A percentile compares a stretch with the other conserved stretches of the same genome.
Evolutionary conservation across 768 basidiomycete species (phyloP).

Genomic region (Coprinopsis strossmayeri): DNA sequence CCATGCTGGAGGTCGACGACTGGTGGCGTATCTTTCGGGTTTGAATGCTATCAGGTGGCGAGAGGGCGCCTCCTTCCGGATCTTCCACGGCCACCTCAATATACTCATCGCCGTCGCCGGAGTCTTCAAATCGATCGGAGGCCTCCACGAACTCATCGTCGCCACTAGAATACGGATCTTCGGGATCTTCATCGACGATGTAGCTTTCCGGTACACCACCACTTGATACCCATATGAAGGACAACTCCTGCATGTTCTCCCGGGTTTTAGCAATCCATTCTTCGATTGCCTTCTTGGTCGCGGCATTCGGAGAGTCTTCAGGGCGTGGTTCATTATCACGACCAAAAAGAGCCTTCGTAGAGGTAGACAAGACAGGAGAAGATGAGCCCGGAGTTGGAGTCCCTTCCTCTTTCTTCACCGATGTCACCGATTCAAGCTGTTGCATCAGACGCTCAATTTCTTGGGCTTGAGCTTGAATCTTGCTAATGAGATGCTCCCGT

Average conservation of each 20-base stretch:
- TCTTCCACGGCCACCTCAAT: constrained; percentile 39
- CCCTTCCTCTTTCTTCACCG: constrained; percentile 8
- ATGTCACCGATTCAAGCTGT: constrained; percentile 42
- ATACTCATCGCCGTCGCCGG: constrained; percentile 24
- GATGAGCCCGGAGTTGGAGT: constrained; percentile 21
- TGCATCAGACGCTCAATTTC: constrained; percentile 69
- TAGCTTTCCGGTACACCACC: constrained; percentile 46
- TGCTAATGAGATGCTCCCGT: constrained; percentile 70
- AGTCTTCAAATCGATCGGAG: constrained; percentile 23
- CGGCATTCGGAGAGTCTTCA: constrained; percentile 8
- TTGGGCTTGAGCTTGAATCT: constrained; percentile 69
- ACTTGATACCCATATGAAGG: constrained; percentile 57
- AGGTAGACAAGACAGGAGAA: constrained; percentile 33
- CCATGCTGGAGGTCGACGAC: constrained; percentile 33
- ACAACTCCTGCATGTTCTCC: constrained; percentile 60
- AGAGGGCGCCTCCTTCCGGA: constrained; percentile 25
- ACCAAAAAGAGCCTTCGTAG: constrained; percentile 24
- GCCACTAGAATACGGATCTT: constrained; percentile 33
- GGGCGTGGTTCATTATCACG: constrained; percentile 18
- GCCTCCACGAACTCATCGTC: constrained; percentile 33
- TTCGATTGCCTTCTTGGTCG: constrained; percentile 48
- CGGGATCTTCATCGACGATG: constrained; percentile 41
- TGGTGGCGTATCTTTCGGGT: constrained; percentile 23
- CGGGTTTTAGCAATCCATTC: constrained; percentile 77
- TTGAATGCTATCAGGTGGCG: constrained; percentile 12